Base-by-base conservation (phyloP, 2,329 filamentous ascomycete species). In the Phoma sp. region DNA sequence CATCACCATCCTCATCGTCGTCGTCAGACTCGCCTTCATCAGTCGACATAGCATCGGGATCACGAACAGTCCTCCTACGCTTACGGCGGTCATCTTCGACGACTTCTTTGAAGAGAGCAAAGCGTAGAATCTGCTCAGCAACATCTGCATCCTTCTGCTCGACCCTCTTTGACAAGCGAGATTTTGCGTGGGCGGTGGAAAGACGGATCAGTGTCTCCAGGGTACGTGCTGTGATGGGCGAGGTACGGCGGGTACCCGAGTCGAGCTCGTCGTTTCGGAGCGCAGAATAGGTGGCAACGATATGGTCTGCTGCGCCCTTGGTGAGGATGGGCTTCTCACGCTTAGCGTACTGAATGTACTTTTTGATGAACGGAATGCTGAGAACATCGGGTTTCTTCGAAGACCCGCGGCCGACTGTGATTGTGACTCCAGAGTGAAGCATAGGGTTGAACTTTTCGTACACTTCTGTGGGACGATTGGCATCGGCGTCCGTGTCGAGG, bases 261-360 rank as follows among this genome's bases (percentile, higher is more conserved):
- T 96, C 90, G 78, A 99, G 88, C 73, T 98, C 94, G 67, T 99
- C 95, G 73, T 99, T 99, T 63, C 95, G 87, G 19, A 99, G 83
- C 9, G 91, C 90, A 32, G 96, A 95, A 74, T 98, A 99, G 15
- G 93, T 90, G 29, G 91, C 85, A 33, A 93, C 88, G 69, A 99
- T 96, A 61, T 96, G 91, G 65, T 97, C 92, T 10, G 92, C 91
- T 6, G 95, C 94, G 39, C 92, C 92, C 71, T 95, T 92, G 0
- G 93, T 96, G 58, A 99, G 81, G 36, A 96, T 81, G 0, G 95
- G 95, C 83, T 92, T 96, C 71, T 95, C 84, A 32, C 86, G 90
- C 80, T 99, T 99, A 62, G 95, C 92, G 75, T 99, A 99, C 73
- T 99, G 95, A 40, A 99, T 96, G 76, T 97, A 99, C 78, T 99